Conservation (phyloP, 176 grass and related monocot species). For the Panicum miliaceum region DNA sequence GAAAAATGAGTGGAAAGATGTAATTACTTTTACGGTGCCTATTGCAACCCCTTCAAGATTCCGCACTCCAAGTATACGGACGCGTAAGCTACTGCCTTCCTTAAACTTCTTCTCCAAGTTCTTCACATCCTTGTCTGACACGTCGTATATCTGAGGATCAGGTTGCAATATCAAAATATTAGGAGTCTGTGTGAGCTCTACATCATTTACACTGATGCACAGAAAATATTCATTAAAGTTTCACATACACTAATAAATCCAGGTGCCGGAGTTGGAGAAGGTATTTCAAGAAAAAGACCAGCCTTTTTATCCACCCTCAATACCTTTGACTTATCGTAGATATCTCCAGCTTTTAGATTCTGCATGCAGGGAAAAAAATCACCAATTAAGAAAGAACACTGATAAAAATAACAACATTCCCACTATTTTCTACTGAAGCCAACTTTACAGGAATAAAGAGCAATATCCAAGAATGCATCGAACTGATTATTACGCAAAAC, state of each 20-base stretch:
- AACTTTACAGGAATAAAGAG: constrained; percentile 30
- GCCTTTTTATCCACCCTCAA: constrained; percentile 81
- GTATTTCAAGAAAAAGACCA: constrained; percentile 91
- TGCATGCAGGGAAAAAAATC: constrained; percentile 47
- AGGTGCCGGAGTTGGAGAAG: constrained; percentile 72
- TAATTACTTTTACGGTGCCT: constrained; percentile 76
- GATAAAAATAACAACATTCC: not conserved
- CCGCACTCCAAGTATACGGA: constrained; percentile 79
- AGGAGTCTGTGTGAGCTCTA: constrained; percentile 17
- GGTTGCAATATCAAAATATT: constrained; percentile 39
- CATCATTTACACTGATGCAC: not conserved
- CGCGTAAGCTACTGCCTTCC: constrained; percentile 71
- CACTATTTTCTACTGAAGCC: constrained; percentile 26
- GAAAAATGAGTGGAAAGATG: constrained; percentile 1
- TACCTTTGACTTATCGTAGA: constrained; percentile 76
- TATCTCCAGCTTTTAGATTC: constrained; percentile 85
- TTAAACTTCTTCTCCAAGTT: constrained; percentile 91
- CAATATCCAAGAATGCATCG: constrained; percentile 15
- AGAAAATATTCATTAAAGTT: constrained; percentile 23
- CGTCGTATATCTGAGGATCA: constrained; percentile 70
- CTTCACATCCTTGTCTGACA: constrained; percentile 76
- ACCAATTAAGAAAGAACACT: constrained; percentile 4
- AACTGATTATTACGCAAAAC: constrained; percentile 17
- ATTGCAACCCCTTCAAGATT: constrained; percentile 92
- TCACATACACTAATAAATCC: constrained; percentile 87